These are phyloP conservation scores for Daldinia decipiens DNA, from an alignment of 495 filamentous ascomycete genomes.

Conservation along the genomic window DNA sequence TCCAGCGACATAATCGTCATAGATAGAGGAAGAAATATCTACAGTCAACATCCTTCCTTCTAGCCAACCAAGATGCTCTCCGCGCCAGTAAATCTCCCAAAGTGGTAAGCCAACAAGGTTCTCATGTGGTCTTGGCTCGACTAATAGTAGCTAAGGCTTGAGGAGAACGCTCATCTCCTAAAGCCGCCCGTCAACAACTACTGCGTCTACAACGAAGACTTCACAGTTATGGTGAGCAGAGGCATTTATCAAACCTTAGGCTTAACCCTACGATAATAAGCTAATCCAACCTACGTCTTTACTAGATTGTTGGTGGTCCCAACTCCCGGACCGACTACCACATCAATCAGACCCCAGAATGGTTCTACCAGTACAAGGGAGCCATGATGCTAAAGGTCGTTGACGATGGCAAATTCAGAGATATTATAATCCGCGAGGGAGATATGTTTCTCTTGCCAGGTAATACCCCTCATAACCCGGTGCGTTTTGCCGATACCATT, in stretches of 20 bases:
- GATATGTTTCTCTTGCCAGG: constrained; percentile 93
- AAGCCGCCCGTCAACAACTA: constrained; percentile 98
- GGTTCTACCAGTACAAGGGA: constrained; percentile 96
- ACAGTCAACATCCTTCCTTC: background rate
- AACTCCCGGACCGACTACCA: constrained; percentile 98
- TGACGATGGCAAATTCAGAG: constrained; percentile 72
- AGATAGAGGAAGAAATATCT: background rate
- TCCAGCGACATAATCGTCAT: background rate
- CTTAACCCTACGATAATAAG: background rate
- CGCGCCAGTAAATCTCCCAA: constrained; percentile 78
- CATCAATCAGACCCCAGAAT: constrained; percentile 95
- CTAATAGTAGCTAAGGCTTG: constrained; percentile 70
- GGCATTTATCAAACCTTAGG: constrained; percentile 14
- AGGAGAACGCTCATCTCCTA: constrained; percentile 90
- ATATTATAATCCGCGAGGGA: constrained; percentile 90
- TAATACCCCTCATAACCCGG: constrained; percentile 87
- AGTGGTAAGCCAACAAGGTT: constrained; percentile 69
- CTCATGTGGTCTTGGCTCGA: constrained; percentile 24
- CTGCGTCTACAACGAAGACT: constrained; percentile 85
- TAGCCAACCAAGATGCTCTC: constrained; percentile 54
- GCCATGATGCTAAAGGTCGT: constrained; percentile 95
- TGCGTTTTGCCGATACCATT: constrained; percentile 70
- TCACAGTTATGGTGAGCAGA: constrained; percentile 76
- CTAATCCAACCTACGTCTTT: constrained; percentile 5
- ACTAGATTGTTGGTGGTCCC: constrained; percentile 91